Base-by-base conservation (phyloP, 345 rosid species). In the Gossypium arboreum region DNA sequence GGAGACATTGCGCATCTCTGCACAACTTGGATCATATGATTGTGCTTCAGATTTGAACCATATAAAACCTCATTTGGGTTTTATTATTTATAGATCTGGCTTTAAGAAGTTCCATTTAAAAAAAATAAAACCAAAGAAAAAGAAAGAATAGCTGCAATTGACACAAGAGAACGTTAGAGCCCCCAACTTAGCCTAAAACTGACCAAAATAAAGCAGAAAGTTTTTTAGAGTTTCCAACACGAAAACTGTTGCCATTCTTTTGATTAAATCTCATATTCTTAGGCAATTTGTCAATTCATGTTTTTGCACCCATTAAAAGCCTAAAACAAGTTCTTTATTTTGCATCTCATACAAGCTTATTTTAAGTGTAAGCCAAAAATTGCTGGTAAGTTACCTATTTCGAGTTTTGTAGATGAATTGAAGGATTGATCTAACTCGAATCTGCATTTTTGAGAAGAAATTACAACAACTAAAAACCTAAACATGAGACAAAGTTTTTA, bases 1-100 rank as follows among this genome's bases (percentile, higher is more conserved):
- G 73, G 48, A 52, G 61, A 54, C 73, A 70, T 70, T n/a, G 27
- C n/a, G 61, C 73, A 52, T 70, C 47, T 54, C 61, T 4, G 73
- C 61, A 47, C 13, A 48, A 16, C 50, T 27, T 51, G 73, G 59
- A 51, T 51, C 43, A 69, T 5, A 69, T 70, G 60, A 70, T 70
- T 52, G 25, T 69, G 72, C 20, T 48, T 48, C 51, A 12, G 54
- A 68, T 68, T 68, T 68, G 13, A 68, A 48, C 43, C 57, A 25
- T 8, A 7, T 48, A 68, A 34, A 34, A 3, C 17, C 72, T 10
- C 39, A 8, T 41, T 71, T 55, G 7, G 64, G 74, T 18, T 71
- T 56, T 71, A 71, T 54, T 66, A 44, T 66, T 18, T 12, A 18
- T 43, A 0, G 17, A n/a, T 65, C 20, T 65, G 5, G 22, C 47